Evolutionary conservation across 163 green algal genomes (phyloP).

Genomic region (Scenedesmus sp.): DNA sequence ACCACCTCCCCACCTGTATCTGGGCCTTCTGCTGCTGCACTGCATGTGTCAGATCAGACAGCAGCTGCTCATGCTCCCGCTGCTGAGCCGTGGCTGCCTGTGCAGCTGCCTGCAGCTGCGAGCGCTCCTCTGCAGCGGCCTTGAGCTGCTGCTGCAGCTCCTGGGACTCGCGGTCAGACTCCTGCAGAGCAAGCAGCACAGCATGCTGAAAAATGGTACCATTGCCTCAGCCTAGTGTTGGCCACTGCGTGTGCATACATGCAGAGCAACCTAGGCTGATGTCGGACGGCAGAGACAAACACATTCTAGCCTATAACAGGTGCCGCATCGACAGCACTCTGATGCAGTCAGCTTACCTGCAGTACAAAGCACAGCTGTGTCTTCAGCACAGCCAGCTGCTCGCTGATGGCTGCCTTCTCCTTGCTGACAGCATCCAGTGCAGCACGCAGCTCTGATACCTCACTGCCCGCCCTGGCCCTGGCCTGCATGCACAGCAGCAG

Average conservation of each 20-base stretch:
- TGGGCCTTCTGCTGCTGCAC: constrained; percentile 79
- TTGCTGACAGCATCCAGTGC: constrained; percentile 14
- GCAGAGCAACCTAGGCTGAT: too few relatives aligned
- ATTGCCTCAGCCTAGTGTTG: too few relatives aligned
- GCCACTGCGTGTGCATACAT: too few relatives aligned
- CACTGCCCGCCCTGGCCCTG: not conserved
- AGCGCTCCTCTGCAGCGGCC: constrained; percentile 28
- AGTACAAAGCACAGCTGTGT: constrained; percentile 72
- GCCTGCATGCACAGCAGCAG: constrained; percentile 33
- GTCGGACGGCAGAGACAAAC: not conserved
- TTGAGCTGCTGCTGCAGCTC: constrained; percentile 62
- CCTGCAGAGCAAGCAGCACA: constrained; percentile 52
- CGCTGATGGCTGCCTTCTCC: constrained; percentile 58
- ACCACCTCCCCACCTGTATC: constrained; percentile 57
- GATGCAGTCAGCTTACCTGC: constrained; percentile 61
- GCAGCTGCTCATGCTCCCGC: constrained; percentile 50
- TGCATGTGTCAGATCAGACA: constrained; percentile 67
- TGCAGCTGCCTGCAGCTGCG: constrained; percentile 57
- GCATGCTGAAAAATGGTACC: too few relatives aligned
- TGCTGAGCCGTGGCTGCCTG: constrained; percentile 50
- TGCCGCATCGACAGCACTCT: not conserved
- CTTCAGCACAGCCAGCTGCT: constrained; percentile 75
- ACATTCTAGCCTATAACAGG: not conserved
- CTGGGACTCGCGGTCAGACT: constrained; percentile 53
- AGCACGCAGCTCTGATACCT: constrained; percentile 27